phyloP scores from a whole-genome alignment of 2,329 filamentous ascomycete species.

The Erysiphe neolycopersici region DNA sequence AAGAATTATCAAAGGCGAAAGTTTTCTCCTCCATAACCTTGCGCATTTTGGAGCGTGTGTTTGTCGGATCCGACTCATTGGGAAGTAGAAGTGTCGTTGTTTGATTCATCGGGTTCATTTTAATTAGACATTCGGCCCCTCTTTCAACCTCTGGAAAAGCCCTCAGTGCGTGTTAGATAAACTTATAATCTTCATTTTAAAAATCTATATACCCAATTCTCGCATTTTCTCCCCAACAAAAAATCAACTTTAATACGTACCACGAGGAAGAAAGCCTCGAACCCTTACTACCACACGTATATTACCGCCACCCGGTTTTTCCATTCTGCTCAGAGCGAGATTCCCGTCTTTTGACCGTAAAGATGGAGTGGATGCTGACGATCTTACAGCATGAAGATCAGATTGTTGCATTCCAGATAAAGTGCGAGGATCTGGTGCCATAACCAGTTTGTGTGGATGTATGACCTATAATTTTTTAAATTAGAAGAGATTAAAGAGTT shows the following conservation, averaged over 20 bases:
- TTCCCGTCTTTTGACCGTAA: conserved; percentile 45
- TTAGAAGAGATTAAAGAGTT: too few species aligned
- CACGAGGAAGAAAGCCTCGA: conserved; percentile 51
- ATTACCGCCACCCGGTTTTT: conserved; percentile 34
- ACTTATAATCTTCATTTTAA: not conserved
- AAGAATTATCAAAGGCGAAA: conserved; percentile 94
- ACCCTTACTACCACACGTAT: conserved; percentile 64
- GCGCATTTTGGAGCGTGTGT: conserved; percentile 33
- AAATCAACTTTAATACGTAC: conserved; percentile 17
- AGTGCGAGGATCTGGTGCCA: conserved; percentile 18
- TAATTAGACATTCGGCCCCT: conserved; percentile 59
- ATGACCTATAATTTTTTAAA: too few species aligned
- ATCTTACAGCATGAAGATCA: conserved; percentile 20
- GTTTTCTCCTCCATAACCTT: conserved; percentile 64
- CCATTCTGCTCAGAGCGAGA: conserved; percentile 21
- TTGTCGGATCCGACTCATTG: conserved; percentile 24
- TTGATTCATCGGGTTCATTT: conserved; percentile 74
- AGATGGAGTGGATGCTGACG: conserved; percentile 54
- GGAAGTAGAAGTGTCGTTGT: conserved; percentile 58
- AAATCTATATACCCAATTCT: too few species aligned
- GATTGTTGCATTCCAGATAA: conserved; percentile 18
- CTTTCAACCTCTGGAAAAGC: conserved; percentile 43
- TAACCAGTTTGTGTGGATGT: conserved; percentile 4
- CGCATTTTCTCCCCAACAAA: too few species aligned
- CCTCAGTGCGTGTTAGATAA: conserved; percentile 1